phyloP scores from a whole-genome alignment of 2,329 filamentous ascomycete genomes.

The Sclerotinia subarctica region DNA sequence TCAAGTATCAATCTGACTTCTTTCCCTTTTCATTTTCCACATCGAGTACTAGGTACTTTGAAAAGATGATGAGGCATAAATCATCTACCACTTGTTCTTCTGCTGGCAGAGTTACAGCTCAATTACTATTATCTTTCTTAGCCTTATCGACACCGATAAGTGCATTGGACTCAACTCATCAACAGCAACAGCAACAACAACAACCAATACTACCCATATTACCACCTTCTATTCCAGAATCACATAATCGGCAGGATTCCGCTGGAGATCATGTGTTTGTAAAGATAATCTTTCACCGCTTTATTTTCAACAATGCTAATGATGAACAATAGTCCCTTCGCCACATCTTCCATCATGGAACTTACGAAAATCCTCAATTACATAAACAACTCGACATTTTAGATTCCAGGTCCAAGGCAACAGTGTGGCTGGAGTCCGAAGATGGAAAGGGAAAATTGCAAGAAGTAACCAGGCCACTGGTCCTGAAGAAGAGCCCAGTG shows the following conservation, averaged over 20 bases:
- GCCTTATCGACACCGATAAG: conserved; percentile 51
- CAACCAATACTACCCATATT: conserved; percentile 40
- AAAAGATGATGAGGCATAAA: conserved; percentile 18
- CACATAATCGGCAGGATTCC: conserved; percentile 48
- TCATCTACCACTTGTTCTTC: conserved; percentile 48
- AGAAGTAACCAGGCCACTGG: conserved; percentile 52
- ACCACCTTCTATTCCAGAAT: conserved; percentile 37
- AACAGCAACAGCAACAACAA: conserved; percentile 47
- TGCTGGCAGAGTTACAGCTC: conserved; percentile 56
- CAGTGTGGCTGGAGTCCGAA: conserved; percentile 61
- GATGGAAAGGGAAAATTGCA: conserved; percentile 48
- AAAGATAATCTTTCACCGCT: conserved; percentile 28
- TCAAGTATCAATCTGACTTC: background rate
- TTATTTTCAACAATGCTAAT: conserved; percentile 22
- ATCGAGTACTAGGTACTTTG: conserved; percentile 24
- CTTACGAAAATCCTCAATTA: conserved; percentile 71
- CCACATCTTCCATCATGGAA: conserved; percentile 91
- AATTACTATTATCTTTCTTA: conserved; percentile 60
- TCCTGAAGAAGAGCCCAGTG: conserved; percentile 60
- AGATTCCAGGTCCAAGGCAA: conserved; percentile 45
- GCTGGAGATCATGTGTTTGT: conserved; percentile 53
- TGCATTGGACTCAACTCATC: conserved; percentile 38
- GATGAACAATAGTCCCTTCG: conserved; percentile 56
- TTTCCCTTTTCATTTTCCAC: background rate
- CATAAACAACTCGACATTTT: conserved; percentile 74